Evolutionary conservation across 176 grass and related monocot species (phyloP), one percentile per base, ranked within the genome.

Genomic region (Bolboschoenus planiculmis): DNA sequence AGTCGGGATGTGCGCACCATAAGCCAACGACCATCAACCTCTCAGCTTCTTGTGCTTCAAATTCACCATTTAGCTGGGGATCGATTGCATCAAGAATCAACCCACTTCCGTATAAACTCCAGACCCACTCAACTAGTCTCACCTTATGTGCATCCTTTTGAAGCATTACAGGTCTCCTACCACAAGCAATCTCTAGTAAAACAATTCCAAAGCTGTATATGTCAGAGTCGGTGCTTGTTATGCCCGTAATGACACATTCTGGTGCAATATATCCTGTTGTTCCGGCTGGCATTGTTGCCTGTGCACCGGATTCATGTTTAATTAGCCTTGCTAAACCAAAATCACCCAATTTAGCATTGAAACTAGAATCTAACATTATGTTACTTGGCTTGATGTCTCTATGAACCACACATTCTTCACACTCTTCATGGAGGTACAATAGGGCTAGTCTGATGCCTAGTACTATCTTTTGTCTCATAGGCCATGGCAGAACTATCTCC

Each of bases 1-100:
- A 60, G 33, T 90, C 85, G 0, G 91, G 88, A 83, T 93, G 88
- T 11, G 80, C 86, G 34, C 91, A 93, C 91, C 88, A 93, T 56
- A 93, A 62, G n/a, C 91, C 88, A 15, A 88, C 80, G 3, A 84
- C 48, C 75, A 93, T 70, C 46, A 90, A 74, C 3, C 83, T 26
- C 48, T 64, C 88, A 66, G 85, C 83, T 54, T 93, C 67, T 47
- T 68, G 46, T 24, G 11, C 14, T 1, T 90, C 74, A 43, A 86
- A 85, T 33, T 86, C 55, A 0, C 84, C 87, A 13, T 72, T 27
- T 4, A 93, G 83, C 44, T 59, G 68, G 31, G 13, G 30, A 20
- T 85, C 56, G 0, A 56, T 81, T 7, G 76, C 91, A 33, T 42
- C 85, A 39, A 88, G 80, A 81, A 88, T 2, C 0, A 18, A 20